Percentiles rank a stretch among this genome's conserved stretches.
Evolutionary conservation across 2,329 filamentous ascomycete genomes (phyloP).

Genomic region (Penicillium sp.): DNA sequence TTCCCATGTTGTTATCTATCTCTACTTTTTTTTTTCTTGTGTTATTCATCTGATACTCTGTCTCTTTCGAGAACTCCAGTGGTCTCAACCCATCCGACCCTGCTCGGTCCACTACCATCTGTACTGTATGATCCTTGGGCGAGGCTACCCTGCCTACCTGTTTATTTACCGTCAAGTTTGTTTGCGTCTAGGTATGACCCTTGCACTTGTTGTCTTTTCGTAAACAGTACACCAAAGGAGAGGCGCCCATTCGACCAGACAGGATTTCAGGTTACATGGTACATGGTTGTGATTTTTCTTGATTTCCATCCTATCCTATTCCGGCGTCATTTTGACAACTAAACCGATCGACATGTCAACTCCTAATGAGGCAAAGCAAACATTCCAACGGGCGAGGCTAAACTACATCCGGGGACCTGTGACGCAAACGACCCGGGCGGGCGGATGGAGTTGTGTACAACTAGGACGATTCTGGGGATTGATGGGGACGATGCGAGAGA

Average conservation of each 20-base stretch:
- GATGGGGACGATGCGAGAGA: neutral
- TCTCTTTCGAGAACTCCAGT: neutral
- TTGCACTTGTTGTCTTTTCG: constrained; percentile 1
- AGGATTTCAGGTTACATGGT: constrained; percentile 21
- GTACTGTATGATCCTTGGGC: constrained; percentile 21
- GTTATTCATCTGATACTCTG: constrained; percentile 7
- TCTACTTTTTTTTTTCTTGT: constrained; percentile 4
- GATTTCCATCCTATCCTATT: neutral
- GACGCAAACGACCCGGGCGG: constrained; percentile 29
- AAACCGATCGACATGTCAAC: constrained; percentile 29
- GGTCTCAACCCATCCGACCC: neutral
- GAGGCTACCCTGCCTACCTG: constrained; percentile 11
- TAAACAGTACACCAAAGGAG: constrained; percentile 9
- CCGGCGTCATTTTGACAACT: neutral
- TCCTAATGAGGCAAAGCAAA: constrained; percentile 25
- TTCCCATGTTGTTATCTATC: constrained; percentile 6
- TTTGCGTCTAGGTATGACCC: constrained; percentile 25
- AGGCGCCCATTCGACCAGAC: neutral
- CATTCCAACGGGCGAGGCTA: constrained; percentile 30
- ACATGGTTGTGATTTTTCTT: constrained; percentile 13
- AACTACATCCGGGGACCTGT: constrained; percentile 30
- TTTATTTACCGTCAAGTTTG: constrained; percentile 28
- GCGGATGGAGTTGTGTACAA: neutral
- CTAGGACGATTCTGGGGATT: neutral
- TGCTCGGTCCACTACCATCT: constrained; percentile 14